Percentiles rank a stretch among this genome's conserved stretches.
Conservation (phyloP, 1,284 basidiomycete species). For the Heterobasidion annosum region DNA sequence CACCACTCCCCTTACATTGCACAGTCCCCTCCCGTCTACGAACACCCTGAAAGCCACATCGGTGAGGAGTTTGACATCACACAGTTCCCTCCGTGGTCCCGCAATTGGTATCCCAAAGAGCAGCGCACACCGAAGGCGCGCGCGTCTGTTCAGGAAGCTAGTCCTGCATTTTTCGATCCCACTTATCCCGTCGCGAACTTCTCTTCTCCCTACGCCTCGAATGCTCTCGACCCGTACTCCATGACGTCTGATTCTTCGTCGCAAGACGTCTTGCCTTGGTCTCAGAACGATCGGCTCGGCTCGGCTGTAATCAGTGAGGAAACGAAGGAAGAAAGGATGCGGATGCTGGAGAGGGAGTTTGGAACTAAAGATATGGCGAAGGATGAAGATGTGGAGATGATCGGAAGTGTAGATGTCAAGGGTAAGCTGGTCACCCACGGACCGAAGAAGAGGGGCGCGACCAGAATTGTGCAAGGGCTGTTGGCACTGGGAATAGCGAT, state of each 20-base stretch:
- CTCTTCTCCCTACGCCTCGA: constrained; percentile 12
- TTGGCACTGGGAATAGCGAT: constrained; percentile 42
- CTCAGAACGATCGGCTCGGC: constrained; percentile 30
- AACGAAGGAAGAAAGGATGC: constrained; percentile 55
- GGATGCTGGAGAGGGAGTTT: constrained; percentile 64
- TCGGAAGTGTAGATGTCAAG: constrained; percentile 49
- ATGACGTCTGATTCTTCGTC: constrained; percentile 19
- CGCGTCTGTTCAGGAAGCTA: constrained; percentile 8
- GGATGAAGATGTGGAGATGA: constrained; percentile 31
- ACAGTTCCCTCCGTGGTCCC: constrained; percentile 53
- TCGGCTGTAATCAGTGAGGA: constrained; percentile 33
- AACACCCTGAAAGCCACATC: constrained; percentile 8
- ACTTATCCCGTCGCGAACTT: constrained; percentile 14
- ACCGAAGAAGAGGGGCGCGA: constrained; percentile 45
- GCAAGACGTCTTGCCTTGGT: constrained; percentile 37
- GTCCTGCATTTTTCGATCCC: constrained; percentile 21
- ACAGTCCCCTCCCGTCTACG: constrained; percentile 11
- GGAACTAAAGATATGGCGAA: constrained; percentile 21
- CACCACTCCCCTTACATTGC: constrained; percentile 12
- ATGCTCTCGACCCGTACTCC: constrained; percentile 16
- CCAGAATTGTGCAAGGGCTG: constrained; percentile 39
- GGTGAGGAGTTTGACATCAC: constrained; percentile 36
- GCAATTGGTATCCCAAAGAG: constrained; percentile 41
- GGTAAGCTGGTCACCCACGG: constrained; percentile 53
- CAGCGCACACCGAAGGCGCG: constrained; percentile 8